These are phyloP conservation scores for Leccinum pellstonianum DNA, from an alignment of 768 basidiomycete species.

Conservation along the genomic window DNA sequence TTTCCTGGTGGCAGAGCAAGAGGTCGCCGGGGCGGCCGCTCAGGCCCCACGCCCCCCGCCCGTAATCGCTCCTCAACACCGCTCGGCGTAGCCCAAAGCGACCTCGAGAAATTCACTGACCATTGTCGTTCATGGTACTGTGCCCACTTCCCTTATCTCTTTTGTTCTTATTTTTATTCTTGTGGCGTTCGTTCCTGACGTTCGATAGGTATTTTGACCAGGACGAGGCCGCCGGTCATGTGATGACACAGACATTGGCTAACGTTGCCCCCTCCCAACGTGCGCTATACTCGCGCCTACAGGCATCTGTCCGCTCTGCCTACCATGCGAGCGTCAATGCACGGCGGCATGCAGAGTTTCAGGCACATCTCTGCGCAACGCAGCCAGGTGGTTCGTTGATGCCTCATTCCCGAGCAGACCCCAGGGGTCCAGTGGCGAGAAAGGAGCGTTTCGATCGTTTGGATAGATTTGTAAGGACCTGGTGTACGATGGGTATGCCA, in stretches of 20 bases:
- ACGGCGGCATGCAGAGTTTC: conserved; percentile 79
- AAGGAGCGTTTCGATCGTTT: conserved; percentile 78
- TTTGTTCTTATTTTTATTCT: background rate
- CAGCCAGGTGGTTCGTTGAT: conserved; percentile 77
- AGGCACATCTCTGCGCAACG: conserved; percentile 77
- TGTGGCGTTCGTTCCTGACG: conserved; percentile 8
- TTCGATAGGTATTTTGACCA: conserved; percentile 75
- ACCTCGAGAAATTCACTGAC: conserved; percentile 77
- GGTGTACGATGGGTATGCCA: conserved; percentile 86
- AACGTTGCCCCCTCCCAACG: conserved; percentile 80
- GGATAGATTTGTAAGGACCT: conserved; percentile 70
- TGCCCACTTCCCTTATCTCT: background rate
- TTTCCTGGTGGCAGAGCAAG: conserved; percentile 48
- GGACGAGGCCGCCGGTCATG: conserved; percentile 71
- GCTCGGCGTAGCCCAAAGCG: conserved; percentile 58
- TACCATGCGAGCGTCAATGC: conserved; percentile 81
- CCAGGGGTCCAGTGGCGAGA: conserved; percentile 58
- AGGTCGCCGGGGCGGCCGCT: conserved; percentile 47
- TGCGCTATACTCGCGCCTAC: conserved; percentile 82
- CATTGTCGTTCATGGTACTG: conserved; percentile 75
- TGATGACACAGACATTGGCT: conserved; percentile 81
- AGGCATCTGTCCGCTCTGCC: conserved; percentile 81
- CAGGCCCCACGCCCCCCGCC: conserved; percentile 47
- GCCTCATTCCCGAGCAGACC: conserved; percentile 69
- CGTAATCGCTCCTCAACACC: conserved; percentile 72